Evolutionary conservation across 306 rosid genomes (phyloP).

Genomic region (Malus asiatica): DNA sequence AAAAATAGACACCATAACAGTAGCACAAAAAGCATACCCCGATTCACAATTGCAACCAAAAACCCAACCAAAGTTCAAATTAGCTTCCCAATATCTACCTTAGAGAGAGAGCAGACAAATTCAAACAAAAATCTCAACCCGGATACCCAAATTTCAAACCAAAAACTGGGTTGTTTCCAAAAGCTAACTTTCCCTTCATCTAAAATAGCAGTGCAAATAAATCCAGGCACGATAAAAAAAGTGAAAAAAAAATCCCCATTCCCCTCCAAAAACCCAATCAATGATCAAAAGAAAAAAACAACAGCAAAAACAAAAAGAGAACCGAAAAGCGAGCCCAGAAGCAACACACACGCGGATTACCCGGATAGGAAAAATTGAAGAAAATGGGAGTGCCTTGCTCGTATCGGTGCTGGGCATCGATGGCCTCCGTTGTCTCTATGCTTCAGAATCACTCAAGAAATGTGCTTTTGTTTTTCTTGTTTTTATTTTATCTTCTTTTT

Average conservation of each 20-base stretch:
- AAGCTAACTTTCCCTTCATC: slow-evolving; percentile 10
- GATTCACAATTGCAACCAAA: slow-evolving; percentile 16
- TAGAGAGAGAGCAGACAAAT: not conserved
- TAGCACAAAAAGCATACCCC: slow-evolving; percentile 2
- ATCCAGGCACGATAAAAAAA: slow-evolving; percentile 12
- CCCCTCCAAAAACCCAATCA: slow-evolving; percentile 27
- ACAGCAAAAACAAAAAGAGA: slow-evolving; percentile 11
- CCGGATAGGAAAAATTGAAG: slow-evolving; percentile 34
- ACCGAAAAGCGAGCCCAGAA: slow-evolving; percentile 31
- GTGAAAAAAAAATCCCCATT: slow-evolving; percentile 26
- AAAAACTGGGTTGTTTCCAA: slow-evolving; percentile 3
- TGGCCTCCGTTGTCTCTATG: slow-evolving; percentile 26
- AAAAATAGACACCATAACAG: not conserved
- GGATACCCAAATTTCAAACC: slow-evolving; percentile 8
- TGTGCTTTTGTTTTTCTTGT: slow-evolving; percentile 6
- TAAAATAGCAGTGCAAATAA: slow-evolving; percentile 16
- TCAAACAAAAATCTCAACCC: slow-evolving; percentile 15
- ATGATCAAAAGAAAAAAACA: slow-evolving; percentile 29
- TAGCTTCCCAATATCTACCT: slow-evolving; percentile 20
- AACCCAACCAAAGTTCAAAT: not conserved
- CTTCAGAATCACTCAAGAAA: slow-evolving; percentile 29
- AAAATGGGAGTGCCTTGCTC: slow-evolving; percentile 26
- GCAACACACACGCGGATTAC: slow-evolving; percentile 19
- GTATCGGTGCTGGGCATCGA: slow-evolving; percentile 30
- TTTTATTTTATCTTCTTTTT: not conserved